Evolutionary conservation across 768 basidiomycete genomes (phyloP), one percentile per base, ranked within the genome.

Genomic region (Wakefieldia striispora): DNA sequence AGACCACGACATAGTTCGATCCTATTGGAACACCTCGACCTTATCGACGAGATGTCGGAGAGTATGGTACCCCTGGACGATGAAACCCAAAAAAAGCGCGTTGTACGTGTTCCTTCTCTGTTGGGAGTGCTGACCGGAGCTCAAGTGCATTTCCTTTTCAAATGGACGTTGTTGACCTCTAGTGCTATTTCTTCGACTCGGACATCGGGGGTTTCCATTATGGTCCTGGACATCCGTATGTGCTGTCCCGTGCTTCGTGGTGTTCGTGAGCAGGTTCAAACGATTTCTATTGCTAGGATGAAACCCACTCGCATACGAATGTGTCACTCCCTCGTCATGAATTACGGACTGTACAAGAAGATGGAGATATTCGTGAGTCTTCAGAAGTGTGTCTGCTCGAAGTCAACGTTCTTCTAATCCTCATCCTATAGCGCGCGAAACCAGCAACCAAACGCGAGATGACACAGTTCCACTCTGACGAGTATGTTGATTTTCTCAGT

Each of bases 111-210:
- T 19, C 27, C 43, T 31, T 40, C 49, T 49, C 48, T 45, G 27
- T 35, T 31, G 4, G 13, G 13, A 24, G n/a, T 45, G 13, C 17
- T 49, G 20, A 26, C 53, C 51, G 40, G 53, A 24, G 41, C 47
- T 54, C 44, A 36, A 29, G 29, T 35, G 6, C 41, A 19, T 34
- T 43, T 45, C 29, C 41, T 29, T 37, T 41, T 34, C 20, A 17
- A 49, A 36, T 47, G 35, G 43, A 49, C n/a, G n/a, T n/a, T 41
- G 45, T 47, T 48, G 51, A 51, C 45, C 45, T 44, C 19, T 13
- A 97, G 90, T 98, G 95, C 67, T 99, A 99, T 76, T 99, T 99
- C 78, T 99, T 95, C 74, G 95, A 99, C 71, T 95, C 94, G 27
- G 95, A 99, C 67, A 95, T 99, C 69, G 95, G 97, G 20, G 95